Evolutionary conservation across 1,284 basidiomycete species (phyloP), one percentile per base, ranked within the genome.

Genomic region (Mycena sp.): DNA sequence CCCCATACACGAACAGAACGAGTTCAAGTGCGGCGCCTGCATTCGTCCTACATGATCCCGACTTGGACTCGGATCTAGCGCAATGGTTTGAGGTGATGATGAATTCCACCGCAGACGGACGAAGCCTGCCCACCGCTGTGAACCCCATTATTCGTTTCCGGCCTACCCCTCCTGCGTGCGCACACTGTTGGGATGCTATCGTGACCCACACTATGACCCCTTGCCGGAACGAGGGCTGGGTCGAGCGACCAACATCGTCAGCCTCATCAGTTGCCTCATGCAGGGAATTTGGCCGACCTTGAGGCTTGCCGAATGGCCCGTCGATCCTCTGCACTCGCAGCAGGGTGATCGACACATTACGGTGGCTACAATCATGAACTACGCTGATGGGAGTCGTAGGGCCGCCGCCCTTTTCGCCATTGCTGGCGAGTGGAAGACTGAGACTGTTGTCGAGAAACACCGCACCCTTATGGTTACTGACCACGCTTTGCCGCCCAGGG

Each of bases 201-300:
- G 35, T 26, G 25, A 53, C 37, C n/a, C 51, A 40, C 37, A 38
- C 37, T 17, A 29, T 53, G 37, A 21, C 25, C 51, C 37, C 51
- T 28, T 53, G 51, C 38, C 17, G n/a, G 14, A 53, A 41, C 51
- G 51, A 53, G 51, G 37, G 26, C 37, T 53, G 51, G 51, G 51
- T 53, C 21, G 35, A 40, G 51, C 51, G 1, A 53, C 37, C 51
- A 40, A 53, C 17, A 29, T 53, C 51, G 29, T 53, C 6, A 53
- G 37, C 51, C 37, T 53, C 35, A 26, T 53, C 37, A 41, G 35
- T 41, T 53, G 51, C 17, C 51, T 53, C 51, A 41, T 53, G 14
- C 35, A 53, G n/a, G 51, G 51, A 12, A 28, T 53, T 17, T 53
- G 51, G 51, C 35, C 35, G 37, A n/a, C 1, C 29, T 16, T 11